These are phyloP conservation scores for Barnettozyma wickerhamii DNA, from an alignment of 805 yeast genomes.

Conservation along the genomic window DNA sequence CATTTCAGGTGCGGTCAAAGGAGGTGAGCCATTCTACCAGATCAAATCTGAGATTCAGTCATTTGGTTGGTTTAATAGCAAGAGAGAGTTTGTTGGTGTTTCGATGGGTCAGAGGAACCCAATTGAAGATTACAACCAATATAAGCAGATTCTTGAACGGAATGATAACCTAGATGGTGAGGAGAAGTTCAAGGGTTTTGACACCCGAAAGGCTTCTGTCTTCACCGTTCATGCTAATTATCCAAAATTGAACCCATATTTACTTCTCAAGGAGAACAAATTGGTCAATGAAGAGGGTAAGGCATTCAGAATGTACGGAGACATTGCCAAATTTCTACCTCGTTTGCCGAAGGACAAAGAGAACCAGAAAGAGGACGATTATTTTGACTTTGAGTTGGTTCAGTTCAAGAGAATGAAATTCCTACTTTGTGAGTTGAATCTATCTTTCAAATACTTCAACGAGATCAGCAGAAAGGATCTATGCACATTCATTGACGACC, in stretches of 20 bases:
- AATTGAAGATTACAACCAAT: slow-evolving; percentile 44
- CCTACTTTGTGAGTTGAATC: slow-evolving; percentile 45
- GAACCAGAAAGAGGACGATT: slow-evolving; percentile 12
- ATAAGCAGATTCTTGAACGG: slow-evolving; percentile 4
- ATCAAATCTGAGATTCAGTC: slow-evolving; percentile 28
- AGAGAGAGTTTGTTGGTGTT: slow-evolving; percentile 50
- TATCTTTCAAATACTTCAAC: slow-evolving; percentile 42
- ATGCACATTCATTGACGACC: slow-evolving; percentile 45
- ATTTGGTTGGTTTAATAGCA: slow-evolving; percentile 23
- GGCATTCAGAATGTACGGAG: slow-evolving; percentile 24
- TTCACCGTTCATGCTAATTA: slow-evolving; percentile 35
- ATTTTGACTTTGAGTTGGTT: slow-evolving; percentile 46
- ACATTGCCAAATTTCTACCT: slow-evolving; percentile 27
- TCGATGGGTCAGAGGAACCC: slow-evolving; percentile 80
- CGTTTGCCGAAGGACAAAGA: slow-evolving; percentile 5
- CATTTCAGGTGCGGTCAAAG: slow-evolving; percentile 52
- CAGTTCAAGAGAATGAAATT: slow-evolving; percentile 54
- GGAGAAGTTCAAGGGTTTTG: slow-evolving; percentile 12
- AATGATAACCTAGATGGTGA: slow-evolving; percentile 6
- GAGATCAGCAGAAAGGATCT: slow-evolving; percentile 38
- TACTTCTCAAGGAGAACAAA: slow-evolving; percentile 21
- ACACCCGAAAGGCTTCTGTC: slow-evolving; percentile 15
- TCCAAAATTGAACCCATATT: slow-evolving; percentile 33
- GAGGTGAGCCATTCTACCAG: slow-evolving; percentile 41
- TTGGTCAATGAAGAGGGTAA: slow-evolving; percentile 16